phyloP scores from a whole-genome alignment of 148 eudicot species.

The Simmondsia chinensis region DNA sequence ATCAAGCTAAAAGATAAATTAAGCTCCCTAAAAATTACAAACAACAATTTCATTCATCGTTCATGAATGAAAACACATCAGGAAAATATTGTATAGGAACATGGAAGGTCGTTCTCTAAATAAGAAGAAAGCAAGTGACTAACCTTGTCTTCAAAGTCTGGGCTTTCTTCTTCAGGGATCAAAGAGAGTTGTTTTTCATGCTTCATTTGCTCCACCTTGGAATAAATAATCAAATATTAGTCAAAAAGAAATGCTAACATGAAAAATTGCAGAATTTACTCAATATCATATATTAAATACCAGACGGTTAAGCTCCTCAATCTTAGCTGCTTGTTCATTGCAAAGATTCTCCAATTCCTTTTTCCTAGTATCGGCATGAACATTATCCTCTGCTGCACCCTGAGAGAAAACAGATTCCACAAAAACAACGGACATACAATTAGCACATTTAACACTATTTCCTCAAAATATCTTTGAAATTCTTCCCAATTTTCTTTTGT shows the following conservation, averaged over 20 bases:
- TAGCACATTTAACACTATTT: no score
- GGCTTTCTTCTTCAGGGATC: slow-evolving; percentile 9
- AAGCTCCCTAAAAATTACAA: no score
- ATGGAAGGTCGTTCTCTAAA: background rate
- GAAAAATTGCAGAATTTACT: background rate
- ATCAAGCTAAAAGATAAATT: no score
- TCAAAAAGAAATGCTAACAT: background rate
- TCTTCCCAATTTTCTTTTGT: no score
- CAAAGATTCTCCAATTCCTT: slow-evolving; percentile 62
- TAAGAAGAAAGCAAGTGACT: slow-evolving; percentile 5
- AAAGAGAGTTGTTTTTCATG: slow-evolving; percentile 17
- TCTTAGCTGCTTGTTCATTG: slow-evolving; percentile 65
- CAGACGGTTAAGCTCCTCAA: slow-evolving; percentile 71
- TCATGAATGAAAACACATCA: no score
- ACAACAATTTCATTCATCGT: no score
- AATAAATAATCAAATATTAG: slow-evolving; percentile 6
- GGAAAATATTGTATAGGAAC: no score
- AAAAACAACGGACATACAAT: background rate
- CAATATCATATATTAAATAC: slow-evolving; percentile 30
- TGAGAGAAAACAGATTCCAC: slow-evolving; percentile 10
- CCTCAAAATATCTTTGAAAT: no score
- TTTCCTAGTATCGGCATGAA: slow-evolving; percentile 27
- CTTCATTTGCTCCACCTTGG: slow-evolving; percentile 69
- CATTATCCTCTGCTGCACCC: slow-evolving; percentile 24
- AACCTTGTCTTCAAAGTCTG: slow-evolving; percentile 40